Evolutionary conservation across 140 eudicot genomes (phyloP).

Genomic region (Senecio squalidus): DNA sequence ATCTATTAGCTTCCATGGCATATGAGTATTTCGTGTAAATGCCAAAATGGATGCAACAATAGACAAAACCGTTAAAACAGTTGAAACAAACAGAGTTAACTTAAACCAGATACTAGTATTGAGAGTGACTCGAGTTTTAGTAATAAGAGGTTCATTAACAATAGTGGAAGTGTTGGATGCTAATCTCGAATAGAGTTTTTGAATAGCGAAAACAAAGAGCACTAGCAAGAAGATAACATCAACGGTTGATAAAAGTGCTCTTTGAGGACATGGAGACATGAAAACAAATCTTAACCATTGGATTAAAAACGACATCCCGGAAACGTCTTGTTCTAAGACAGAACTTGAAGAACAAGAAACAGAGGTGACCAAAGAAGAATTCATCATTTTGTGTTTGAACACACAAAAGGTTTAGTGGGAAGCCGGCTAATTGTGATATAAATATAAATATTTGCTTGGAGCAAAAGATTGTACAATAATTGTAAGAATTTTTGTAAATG

Average conservation of each 20-base stretch:
- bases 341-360: constrained; percentile 55
- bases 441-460: too few relatives aligned
- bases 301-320: constrained; percentile 24
- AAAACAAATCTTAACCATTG: constrained; percentile 59
- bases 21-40: constrained; percentile 13
- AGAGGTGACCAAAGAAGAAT: constrained; percentile 40
- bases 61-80: constrained; percentile 25
- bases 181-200: constrained; percentile 44
- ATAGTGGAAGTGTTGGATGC: constrained; percentile 5
- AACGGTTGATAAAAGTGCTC: constrained; percentile 45
- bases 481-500: too few relatives aligned
- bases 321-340: constrained; percentile 17
- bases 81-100: constrained; percentile 30
- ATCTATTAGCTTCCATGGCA: constrained; percentile 42
- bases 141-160: constrained; percentile 34
- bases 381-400: constrained; percentile 14
- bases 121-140: constrained; percentile 11
- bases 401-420: background rate
- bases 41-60: constrained; percentile 33
- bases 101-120: constrained; percentile 42
- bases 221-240: constrained; percentile 46
- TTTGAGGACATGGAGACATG: constrained; percentile 77
- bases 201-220: constrained; percentile 37
- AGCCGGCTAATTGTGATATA: too few relatives aligned
- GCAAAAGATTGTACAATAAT: too few relatives aligned